phyloP scores from a whole-genome alignment of 2,329 filamentous ascomycete genomes.

The Domatiomyces globalis region DNA sequence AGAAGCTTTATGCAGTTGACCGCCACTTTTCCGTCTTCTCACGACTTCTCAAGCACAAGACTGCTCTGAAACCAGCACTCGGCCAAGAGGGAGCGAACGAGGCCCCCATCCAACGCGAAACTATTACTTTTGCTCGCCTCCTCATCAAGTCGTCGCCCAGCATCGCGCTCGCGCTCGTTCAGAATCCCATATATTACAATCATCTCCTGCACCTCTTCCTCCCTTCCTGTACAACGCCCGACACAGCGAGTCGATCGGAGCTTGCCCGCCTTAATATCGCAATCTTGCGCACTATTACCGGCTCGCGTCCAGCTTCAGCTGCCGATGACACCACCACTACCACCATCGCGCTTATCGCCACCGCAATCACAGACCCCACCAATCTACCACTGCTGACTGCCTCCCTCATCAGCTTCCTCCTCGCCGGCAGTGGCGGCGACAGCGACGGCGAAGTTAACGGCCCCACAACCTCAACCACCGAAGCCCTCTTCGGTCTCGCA shows the following conservation, averaged over 20 bases:
- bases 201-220: neutral
- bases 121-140: constrained; percentile 5
- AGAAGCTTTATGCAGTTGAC: constrained; percentile 2
- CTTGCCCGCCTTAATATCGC: constrained; percentile 10
- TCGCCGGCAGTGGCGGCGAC: neutral
- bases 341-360: neutral
- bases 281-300: constrained; percentile 6
- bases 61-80: constrained; percentile 1
- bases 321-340: neutral
- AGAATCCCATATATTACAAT: neutral
- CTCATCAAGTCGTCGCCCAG: constrained; percentile 7
- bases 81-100: constrained; percentile 1
- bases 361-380: neutral
- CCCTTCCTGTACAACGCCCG: constrained; percentile 6
- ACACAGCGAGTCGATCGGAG: constrained; percentile 6
- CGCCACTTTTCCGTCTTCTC: neutral
- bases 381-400: neutral
- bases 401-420: neutral
- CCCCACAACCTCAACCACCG: neutral
- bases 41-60: constrained; percentile 1
- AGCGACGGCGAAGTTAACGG: no score
- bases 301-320: neutral
- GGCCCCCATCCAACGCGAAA: constrained; percentile 4
- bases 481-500: neutral
- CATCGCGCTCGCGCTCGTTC: constrained; percentile 1